Conservation (phyloP, 2,329 filamentous ascomycete species). For the Ramularia endophylla region DNA sequence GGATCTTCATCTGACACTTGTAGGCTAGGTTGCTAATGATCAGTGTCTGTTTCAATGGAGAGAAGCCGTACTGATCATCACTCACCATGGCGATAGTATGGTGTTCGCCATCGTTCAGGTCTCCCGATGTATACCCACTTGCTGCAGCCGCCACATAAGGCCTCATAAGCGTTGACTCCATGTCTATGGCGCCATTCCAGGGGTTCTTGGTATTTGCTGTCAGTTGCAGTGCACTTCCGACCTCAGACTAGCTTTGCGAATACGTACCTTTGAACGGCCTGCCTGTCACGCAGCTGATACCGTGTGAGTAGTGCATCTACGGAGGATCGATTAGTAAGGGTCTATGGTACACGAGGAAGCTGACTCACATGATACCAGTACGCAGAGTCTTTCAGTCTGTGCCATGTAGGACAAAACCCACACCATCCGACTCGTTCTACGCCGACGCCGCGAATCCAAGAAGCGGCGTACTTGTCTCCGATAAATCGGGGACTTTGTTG, state of each 20-base stretch:
- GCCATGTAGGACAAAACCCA: conserved; percentile 82
- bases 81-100: conserved; percentile 68
- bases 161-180: conserved; percentile 77
- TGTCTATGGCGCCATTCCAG: conserved; percentile 71
- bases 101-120: conserved; percentile 88
- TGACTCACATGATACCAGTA: conserved; percentile 72
- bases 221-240: no score
- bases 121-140: conserved; percentile 77
- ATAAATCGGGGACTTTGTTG: conserved; percentile 53
- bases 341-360: no score
- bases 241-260: no score
- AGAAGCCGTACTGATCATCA: no score
- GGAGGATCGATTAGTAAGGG: no score
- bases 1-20: conserved; percentile 45
- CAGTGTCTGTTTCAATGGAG: no score
- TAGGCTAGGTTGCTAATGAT: no score
- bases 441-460: conserved; percentile 77
- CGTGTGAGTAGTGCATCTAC: conserved; percentile 74
- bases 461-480: conserved; percentile 75
- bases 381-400: conserved; percentile 82
- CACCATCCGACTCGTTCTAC: conserved; percentile 90
- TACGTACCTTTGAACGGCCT: conserved; percentile 58
- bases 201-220: conserved; percentile 46
- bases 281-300: conserved; percentile 76
- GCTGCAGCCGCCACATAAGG: conserved; percentile 67